Evolutionary conservation across 495 filamentous ascomycete species (phyloP).

Genomic region (Clohesyomyces aquaticus): DNA sequence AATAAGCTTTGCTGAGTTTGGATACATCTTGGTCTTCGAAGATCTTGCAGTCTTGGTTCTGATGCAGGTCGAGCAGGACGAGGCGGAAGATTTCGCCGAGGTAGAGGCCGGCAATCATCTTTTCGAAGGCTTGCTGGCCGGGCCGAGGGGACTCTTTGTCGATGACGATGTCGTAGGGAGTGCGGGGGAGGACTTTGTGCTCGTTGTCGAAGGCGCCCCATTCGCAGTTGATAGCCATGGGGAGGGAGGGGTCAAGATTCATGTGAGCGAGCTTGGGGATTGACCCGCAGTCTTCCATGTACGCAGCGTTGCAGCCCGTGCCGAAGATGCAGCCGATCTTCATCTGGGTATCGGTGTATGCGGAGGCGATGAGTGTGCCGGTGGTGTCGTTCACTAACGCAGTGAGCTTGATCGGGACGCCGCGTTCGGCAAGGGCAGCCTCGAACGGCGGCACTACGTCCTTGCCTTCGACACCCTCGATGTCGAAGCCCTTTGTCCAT

Average conservation of each 20-base stretch:
- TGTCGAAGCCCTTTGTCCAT: conserved; percentile 99
- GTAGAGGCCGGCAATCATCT: conserved; percentile 96
- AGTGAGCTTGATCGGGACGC: conserved; percentile 88
- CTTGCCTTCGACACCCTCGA: conserved; percentile 89
- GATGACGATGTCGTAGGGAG: conserved; percentile 79
- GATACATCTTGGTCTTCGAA: conserved; percentile 82
- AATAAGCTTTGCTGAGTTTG: conserved; percentile 78
- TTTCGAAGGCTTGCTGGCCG: conserved; percentile 95
- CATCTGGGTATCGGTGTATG: conserved; percentile 89
- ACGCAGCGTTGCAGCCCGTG: conserved; percentile 96
- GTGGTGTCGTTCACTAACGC: conserved; percentile 98
- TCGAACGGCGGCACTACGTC: conserved; percentile 96
- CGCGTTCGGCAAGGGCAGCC: conserved; percentile 74
- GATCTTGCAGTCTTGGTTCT: conserved; percentile 73
- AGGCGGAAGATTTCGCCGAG: conserved; percentile 94
- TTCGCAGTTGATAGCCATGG: conserved; percentile 98
- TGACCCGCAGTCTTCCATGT: conserved; percentile 91
- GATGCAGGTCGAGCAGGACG: conserved; percentile 81
- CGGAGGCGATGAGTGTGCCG: conserved; percentile 96
- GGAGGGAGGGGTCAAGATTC: conserved; percentile 85
- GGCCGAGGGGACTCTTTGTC: conserved; percentile 93
- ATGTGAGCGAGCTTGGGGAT: conserved; percentile 93
- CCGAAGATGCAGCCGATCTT: conserved; percentile 98
- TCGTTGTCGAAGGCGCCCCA: conserved; percentile 99
- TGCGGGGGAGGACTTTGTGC: conserved; percentile 86